Percentiles rank a stretch among this genome's conserved stretches.
These are phyloP conservation scores for Eimeria maxima DNA, from an alignment of 169 alveolate species.

Conservation along the genomic window DNA sequence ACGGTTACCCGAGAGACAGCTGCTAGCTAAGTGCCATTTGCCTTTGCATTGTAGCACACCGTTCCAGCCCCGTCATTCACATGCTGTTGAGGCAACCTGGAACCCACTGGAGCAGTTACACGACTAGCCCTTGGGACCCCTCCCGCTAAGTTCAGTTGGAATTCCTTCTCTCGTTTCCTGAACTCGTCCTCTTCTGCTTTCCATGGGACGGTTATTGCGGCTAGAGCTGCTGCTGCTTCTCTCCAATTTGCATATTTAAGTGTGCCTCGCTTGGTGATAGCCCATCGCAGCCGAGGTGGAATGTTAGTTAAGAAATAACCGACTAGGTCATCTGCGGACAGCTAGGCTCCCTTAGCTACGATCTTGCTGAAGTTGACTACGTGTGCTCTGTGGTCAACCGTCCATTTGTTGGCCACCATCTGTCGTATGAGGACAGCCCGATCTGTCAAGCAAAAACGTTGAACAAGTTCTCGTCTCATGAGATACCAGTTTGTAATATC, in stretches of 20 bases:
- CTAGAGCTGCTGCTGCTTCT: background rate
- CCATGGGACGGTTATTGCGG: background rate
- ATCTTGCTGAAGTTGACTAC: background rate
- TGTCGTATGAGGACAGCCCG: background rate
- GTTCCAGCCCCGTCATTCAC: background rate
- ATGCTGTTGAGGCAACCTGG: background rate
- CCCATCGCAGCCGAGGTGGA: background rate
- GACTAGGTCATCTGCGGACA: background rate
- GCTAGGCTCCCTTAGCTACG: background rate
- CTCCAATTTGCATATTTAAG: background rate
- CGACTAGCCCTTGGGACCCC: background rate
- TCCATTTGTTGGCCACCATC: background rate
- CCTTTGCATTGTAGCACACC: constrained; percentile 2
- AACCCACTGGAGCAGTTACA: background rate
- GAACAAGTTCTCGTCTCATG: background rate
- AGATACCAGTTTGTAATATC: background rate
- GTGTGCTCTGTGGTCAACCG: background rate
- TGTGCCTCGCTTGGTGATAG: background rate
- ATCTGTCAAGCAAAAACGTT: background rate
- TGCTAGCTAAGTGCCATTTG: background rate
- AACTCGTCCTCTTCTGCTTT: background rate
- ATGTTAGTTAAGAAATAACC: background rate
- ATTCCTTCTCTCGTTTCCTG: background rate
- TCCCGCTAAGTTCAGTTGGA: background rate
- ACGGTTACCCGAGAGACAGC: background rate